phyloP scores from a whole-genome alignment of 1,284 basidiomycete genomes.

The Coriolopsis trogii region DNA sequence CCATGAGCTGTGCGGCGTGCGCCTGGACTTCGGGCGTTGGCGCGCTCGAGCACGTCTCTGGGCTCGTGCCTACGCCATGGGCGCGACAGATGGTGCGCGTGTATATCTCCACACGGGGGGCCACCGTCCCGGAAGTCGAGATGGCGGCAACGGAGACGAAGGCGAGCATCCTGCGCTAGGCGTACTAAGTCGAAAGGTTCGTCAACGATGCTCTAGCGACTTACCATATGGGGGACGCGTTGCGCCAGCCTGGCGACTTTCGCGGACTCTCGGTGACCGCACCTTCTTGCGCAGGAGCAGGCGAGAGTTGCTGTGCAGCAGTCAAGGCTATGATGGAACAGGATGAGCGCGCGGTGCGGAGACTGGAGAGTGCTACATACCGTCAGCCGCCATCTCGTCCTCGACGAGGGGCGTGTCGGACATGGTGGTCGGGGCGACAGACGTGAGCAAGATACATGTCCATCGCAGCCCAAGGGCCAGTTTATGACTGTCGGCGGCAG shows the following conservation, averaged over 20 bases:
- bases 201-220: neutral
- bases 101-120: constrained; percentile 53
- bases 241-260: constrained; percentile 6
- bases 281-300: neutral
- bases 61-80: constrained; percentile 10
- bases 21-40: constrained; percentile 15
- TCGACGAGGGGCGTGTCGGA: constrained; percentile 8
- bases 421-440: constrained; percentile 15
- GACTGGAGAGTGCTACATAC: neutral
- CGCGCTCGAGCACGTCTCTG: constrained; percentile 13
- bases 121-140: constrained; percentile 22
- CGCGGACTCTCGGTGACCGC: neutral
- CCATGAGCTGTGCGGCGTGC: constrained; percentile 12
- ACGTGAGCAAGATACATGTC: neutral
- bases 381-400: constrained; percentile 1
- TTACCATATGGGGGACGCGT: constrained; percentile 18
- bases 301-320: neutral
- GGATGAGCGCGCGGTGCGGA: neutral
- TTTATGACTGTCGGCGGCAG: no score
- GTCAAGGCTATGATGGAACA: neutral
- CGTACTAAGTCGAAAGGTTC: neutral
- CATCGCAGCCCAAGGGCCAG: no score
- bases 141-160: constrained; percentile 51
- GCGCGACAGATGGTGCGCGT: constrained; percentile 28
- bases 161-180: constrained; percentile 46